Base-by-base conservation (phyloP, 2,329 filamentous ascomycete genomes). In the Chrysoporthe cubensis region DNA sequence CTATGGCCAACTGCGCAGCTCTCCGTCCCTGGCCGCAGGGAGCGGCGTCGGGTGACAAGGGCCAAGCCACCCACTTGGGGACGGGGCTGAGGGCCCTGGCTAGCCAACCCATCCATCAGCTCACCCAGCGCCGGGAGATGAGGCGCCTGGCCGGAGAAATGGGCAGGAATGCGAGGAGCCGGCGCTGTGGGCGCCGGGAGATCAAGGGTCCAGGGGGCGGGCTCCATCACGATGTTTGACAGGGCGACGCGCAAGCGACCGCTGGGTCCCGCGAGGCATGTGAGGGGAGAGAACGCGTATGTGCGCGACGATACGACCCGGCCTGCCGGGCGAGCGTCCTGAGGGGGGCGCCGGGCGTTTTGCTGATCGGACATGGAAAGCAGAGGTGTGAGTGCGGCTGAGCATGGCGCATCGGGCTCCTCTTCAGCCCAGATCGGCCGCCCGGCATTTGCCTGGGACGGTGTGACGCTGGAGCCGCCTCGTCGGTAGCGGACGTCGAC, bases 201-300 rank as follows among this genome's bases (percentile, higher is more conserved):
- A 56, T 65, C 68, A 42, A 26, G 62, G 58, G 26, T 43, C 58
- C 44, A 69, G 68, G 68, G 65, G 65, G 52, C 50, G 60, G 63
- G 60, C 64, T 61, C 64, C 64, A 56, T 64, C 67, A 64, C 67
- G 56, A 69, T 64, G 37, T 60, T 43, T 60, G 67, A 56, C 64
- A 64, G 50, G 46, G 32, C 52, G 67, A 65, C 64, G 60, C 67
- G 67, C 64, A 69, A 66, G 60, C 67, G 26, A 18, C 40, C 18
- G 34, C 54, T 32, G 52, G 58, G 63, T 56, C 13, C 16, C 18
- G 56, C 46, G 42, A 58, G 44, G 42, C 18, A 14, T 16, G 16
- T 14, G 34, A 40, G n/a, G 56, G 52, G 5, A 26, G 14, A 46
- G 43, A 59, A 66, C 46, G 46, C 46, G 13, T n/a, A 40, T 16